Base-by-base conservation (phyloP, 805 yeast species). In the Kurtzmaniella cleridarum region DNA sequence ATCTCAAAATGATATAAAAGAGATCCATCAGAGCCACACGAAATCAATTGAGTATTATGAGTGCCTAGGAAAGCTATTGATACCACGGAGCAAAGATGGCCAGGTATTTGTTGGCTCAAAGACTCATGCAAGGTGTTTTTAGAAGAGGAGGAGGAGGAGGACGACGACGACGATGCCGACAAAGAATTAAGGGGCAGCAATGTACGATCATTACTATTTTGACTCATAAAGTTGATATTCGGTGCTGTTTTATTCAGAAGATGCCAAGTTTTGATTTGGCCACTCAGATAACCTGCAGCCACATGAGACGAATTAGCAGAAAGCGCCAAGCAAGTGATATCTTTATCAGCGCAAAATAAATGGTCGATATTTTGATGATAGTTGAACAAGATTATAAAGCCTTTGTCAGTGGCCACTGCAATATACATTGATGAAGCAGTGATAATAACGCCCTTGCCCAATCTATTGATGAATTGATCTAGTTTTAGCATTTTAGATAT, bases 191-290 rank as follows among this genome's bases (percentile, higher is more conserved):
- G 24, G 8, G 24, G 24, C 24, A 84, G 43, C 2, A 77, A 71
- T n/a, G 85, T 67, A 39, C 74, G 80, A 36, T 79, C 57, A 20
- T 20, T 20, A 20, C 8, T 20, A 51, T 14, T 84, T 62, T 1
- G 68, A 43, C 0, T 61, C 43, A 9, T 66, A 66, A 3, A 38
- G 31, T 3, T 65, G 32, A 51, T 20, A 20, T 20, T 20, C 24
- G 7, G 7, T 28, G 39, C 52, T 40, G 5, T 49, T 41, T 8
- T 60, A 38, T 39, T 42, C 51, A 39, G 44, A 39, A 66, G 48
- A 44, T 84, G 80, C 95, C 96, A 91, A 2, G 85, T 48, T 23
- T 71, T 62, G 2, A 90, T 70, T 39, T 66, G 67, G 0, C 97
- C 98, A 16, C 70, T 60, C 4, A 68, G 64, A 46, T 73, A 78